phyloP scores from a whole-genome alignment of 73 alveolate species.

The Paramecium biaurelia region DNA sequence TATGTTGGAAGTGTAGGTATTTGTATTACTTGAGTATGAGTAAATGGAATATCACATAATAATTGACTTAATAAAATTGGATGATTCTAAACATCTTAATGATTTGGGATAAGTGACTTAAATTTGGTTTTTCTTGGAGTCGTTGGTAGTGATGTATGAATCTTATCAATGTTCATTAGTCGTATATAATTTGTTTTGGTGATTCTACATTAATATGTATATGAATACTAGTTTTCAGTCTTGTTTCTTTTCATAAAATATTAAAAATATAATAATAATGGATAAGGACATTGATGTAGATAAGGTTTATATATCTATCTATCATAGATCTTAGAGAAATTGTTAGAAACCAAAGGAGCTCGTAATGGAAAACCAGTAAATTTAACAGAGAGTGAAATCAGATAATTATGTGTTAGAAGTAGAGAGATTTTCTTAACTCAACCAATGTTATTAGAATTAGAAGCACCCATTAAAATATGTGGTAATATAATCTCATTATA shows the following conservation, averaged over 20 bases:
- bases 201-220: neutral
- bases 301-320: neutral
- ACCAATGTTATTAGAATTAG: slow-evolving; percentile 60
- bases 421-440: slow-evolving; percentile 57
- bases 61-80: neutral
- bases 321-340: slow-evolving; percentile 38
- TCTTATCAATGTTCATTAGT: neutral
- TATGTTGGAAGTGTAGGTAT: neutral
- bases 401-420: slow-evolving; percentile 44
- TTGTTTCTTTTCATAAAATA: slow-evolving; percentile 15
- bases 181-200: neutral
- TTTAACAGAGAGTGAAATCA: slow-evolving; percentile 59
- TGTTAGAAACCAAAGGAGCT: slow-evolving; percentile 57
- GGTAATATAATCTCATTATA: slow-evolving; percentile 13
- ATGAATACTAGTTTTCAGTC: neutral
- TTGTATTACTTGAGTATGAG: neutral
- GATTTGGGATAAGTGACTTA: neutral
- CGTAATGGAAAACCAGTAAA: slow-evolving; percentile 55
- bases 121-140: neutral
- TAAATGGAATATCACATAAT: neutral
- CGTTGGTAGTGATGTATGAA: neutral
- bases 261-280: slow-evolving; percentile 1
- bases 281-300: slow-evolving; percentile 47
- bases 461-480: slow-evolving; percentile 61
- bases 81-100: neutral